Conservation (phyloP, 2,329 filamentous ascomycete genomes). For the Cladosporium sp. region DNA sequence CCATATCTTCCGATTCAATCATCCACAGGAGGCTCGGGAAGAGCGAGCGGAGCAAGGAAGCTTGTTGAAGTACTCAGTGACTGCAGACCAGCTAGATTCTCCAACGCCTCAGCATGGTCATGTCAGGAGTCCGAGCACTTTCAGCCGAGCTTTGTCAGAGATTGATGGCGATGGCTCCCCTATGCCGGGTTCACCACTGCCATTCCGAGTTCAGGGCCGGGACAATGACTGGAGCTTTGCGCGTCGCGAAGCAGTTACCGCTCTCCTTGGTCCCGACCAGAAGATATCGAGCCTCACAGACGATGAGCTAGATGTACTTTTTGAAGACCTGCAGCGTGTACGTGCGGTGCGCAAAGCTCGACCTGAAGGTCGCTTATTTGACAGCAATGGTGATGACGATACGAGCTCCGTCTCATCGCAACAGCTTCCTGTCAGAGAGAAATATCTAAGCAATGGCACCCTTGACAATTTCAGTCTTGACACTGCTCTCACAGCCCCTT, state of each 20-base stretch:
- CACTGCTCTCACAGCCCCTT: conserved; percentile 90
- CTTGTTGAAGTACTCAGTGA: conserved; percentile 79
- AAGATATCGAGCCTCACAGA: conserved; percentile 88
- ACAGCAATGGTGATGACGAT: conserved; percentile 69
- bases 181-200: conserved; percentile 76
- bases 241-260: conserved; percentile 86
- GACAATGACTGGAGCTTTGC: conserved; percentile 97
- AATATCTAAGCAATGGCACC: conserved; percentile 84
- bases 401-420: conserved; percentile 87
- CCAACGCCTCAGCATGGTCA: conserved; percentile 67
- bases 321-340: conserved; percentile 89
- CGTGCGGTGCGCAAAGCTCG: conserved; percentile 78
- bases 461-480: conserved; percentile 96
- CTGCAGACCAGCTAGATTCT: conserved; percentile 64
- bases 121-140: conserved; percentile 64
- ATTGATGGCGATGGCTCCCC: conserved; percentile 70
- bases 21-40: conserved; percentile 91
- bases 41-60: conserved; percentile 78
- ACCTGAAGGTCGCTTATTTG: conserved; percentile 57
- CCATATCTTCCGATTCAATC: conserved; percentile 98
- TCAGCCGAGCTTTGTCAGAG: conserved; percentile 79
- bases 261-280: conserved; percentile 85
- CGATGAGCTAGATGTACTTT: conserved; percentile 88
- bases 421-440: conserved; percentile 63
- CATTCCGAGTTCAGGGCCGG: conserved; percentile 61